phyloP scores from a whole-genome alignment of 2,329 filamentous ascomycete genomes.

The Sporothrix phasma region DNA sequence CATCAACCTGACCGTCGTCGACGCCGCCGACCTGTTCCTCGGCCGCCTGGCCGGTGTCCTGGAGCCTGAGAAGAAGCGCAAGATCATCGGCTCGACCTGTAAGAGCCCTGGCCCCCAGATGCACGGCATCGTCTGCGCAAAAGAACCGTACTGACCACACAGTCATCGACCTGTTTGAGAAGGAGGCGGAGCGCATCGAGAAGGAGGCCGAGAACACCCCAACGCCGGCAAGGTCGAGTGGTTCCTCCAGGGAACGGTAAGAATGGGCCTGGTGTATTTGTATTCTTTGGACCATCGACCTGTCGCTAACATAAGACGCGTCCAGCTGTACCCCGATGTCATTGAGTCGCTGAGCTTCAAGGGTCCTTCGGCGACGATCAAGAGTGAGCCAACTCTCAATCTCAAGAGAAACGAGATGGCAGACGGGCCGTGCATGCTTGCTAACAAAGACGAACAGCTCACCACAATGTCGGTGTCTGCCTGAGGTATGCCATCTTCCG shows the following conservation, averaged over 20 bases:
- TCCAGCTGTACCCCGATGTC: constrained; percentile 27
- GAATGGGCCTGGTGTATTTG: constrained; percentile 45
- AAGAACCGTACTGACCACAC: not conserved
- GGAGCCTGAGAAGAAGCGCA: constrained; percentile 62
- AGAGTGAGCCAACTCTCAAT: constrained; percentile 23
- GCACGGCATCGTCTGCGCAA: not conserved
- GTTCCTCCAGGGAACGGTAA: constrained; percentile 69
- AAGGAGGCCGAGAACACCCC: constrained; percentile 56
- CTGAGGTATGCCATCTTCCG: constrained; percentile 19
- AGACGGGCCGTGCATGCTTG: not conserved
- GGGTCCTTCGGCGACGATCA: constrained; percentile 42
- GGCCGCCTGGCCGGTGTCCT: constrained; percentile 60
- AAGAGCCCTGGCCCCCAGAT: not conserved
- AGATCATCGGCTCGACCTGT: constrained; percentile 69
- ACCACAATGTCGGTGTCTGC: constrained; percentile 38
- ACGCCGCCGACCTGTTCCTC: constrained; percentile 72
- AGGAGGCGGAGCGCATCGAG: constrained; percentile 59
- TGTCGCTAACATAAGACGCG: not conserved
- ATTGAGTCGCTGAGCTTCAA: constrained; percentile 42
- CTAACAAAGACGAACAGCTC: constrained; percentile 23
- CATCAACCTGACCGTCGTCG: constrained; percentile 82
- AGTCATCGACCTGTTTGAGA: constrained; percentile 59
- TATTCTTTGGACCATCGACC: constrained; percentile 29
- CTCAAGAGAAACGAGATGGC: not conserved
- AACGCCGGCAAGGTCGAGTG: constrained; percentile 70